A percentile compares a stretch with the other conserved stretches of the same genome.
Evolutionary conservation across 2,329 filamentous ascomycete species (phyloP).

Genomic region (Aureobasidium zeae): DNA sequence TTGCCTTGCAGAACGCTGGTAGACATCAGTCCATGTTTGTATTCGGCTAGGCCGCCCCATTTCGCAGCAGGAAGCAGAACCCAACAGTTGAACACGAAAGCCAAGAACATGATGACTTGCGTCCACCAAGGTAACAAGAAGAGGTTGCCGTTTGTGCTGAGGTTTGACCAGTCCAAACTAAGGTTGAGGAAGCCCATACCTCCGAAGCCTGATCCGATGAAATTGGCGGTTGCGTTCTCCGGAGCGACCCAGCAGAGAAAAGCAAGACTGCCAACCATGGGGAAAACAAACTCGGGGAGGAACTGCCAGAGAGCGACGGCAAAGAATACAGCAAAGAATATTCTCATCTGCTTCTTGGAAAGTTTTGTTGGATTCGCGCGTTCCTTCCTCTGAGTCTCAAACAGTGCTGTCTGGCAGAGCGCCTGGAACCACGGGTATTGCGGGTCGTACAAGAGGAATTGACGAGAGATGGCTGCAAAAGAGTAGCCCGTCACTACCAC

Average conservation of each 20-base stretch:
- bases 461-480: slow-evolving; percentile 48
- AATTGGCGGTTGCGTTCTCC: slow-evolving; percentile 49
- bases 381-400: slow-evolving; percentile 48
- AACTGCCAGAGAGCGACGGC: slow-evolving; percentile 54
- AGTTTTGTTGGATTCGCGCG: slow-evolving; percentile 40
- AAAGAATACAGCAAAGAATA: slow-evolving; percentile 47
- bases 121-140: slow-evolving; percentile 51
- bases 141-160: slow-evolving; percentile 42
- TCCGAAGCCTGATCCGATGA: slow-evolving; percentile 51
- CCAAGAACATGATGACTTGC: slow-evolving; percentile 47
- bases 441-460: slow-evolving; percentile 51
- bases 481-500: slow-evolving; percentile 52
- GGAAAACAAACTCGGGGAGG: slow-evolving; percentile 52
- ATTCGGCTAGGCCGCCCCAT: slow-evolving; percentile 46
- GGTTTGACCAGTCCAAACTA: slow-evolving; percentile 52
- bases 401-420: slow-evolving; percentile 42
- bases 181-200: slow-evolving; percentile 55
- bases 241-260: slow-evolving; percentile 57
- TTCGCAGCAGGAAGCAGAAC: slow-evolving; percentile 50
- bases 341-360: slow-evolving; percentile 45
- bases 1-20: slow-evolving; percentile 41
- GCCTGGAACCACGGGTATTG: slow-evolving; percentile 47
- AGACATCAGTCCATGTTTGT: slow-evolving; percentile 48
- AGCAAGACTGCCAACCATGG: slow-evolving; percentile 50
- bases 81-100: slow-evolving; percentile 50